A percentile compares a stretch with the other conserved stretches of the same genome.
phyloP scores from a whole-genome alignment of 306 rosid genomes.

The Geum urbanum region DNA sequence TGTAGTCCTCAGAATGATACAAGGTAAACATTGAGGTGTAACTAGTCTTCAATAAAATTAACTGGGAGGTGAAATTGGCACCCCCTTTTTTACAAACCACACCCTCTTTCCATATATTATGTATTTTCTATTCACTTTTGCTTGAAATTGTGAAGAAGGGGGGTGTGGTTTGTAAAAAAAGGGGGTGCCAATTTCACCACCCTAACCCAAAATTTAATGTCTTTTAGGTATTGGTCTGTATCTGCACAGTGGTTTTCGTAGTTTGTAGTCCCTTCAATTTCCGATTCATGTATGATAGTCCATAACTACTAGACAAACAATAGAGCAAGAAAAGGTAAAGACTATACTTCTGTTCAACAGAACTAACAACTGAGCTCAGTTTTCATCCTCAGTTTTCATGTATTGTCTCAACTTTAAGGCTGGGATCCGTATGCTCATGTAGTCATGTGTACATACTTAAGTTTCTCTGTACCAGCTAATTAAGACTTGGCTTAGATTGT shows the following conservation, averaged over 20 bases:
- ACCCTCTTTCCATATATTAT: no score
- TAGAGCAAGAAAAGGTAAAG: not conserved
- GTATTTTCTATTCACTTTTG: no score
- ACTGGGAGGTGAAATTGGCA: no score
- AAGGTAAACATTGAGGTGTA: conserved; percentile 40
- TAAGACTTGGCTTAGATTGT: not conserved
- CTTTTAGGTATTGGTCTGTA: conserved; percentile 12
- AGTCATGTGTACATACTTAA: not conserved
- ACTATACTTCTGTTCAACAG: not conserved
- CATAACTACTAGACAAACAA: not conserved
- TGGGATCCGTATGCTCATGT: not conserved
- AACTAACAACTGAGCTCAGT: not conserved
- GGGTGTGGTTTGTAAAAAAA: no score
- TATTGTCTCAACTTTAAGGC: not conserved
- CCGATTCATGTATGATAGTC: not conserved
- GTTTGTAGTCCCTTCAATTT: conserved; percentile 6
- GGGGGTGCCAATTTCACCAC: no score
- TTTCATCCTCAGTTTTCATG: not conserved
- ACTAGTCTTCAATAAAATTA: conserved; percentile 21
- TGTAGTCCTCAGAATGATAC: conserved; percentile 42
- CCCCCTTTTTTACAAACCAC: no score
- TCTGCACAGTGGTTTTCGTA: not conserved
- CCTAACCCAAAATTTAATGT: no score
- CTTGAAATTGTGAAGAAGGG: no score
- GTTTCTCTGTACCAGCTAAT: not conserved